Conservation (phyloP, 768 basidiomycete species). For the Mycena metata region DNA sequence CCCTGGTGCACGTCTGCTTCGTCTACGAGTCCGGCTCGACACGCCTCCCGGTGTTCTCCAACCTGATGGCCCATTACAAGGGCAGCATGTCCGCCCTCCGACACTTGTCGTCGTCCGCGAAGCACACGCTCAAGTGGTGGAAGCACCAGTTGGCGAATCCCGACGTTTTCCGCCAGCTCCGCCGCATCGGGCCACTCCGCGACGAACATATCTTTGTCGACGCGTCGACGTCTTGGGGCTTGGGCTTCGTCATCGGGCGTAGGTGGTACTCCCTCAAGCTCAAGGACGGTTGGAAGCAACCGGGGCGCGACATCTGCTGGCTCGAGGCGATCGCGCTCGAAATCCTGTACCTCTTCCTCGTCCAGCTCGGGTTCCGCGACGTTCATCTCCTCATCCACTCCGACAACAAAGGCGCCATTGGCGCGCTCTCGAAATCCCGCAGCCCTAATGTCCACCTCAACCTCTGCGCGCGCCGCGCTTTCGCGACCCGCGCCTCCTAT, state of each 20-base stretch:
- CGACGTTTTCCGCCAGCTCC: constrained; percentile 30
- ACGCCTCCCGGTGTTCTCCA: constrained; percentile 44
- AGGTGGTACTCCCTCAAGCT: not conserved
- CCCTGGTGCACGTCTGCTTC: constrained; percentile 50
- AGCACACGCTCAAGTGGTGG: constrained; percentile 54
- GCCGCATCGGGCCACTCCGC: not conserved
- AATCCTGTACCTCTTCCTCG: not conserved
- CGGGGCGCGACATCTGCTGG: not conserved
- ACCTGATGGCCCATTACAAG: constrained; percentile 42
- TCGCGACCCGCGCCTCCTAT: not conserved
- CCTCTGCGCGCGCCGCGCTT: not conserved
- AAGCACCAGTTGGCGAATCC: not conserved
- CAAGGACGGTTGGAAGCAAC: not conserved
- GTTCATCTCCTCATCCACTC: not conserved
- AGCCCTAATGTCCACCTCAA: not conserved
- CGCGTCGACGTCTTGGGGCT: constrained; percentile 46
- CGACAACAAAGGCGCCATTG: not conserved
- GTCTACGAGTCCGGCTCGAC: constrained; percentile 45
- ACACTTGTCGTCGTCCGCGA: constrained; percentile 40
- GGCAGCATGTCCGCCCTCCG: constrained; percentile 28
- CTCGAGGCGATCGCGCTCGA: not conserved
- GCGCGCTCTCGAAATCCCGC: not conserved
- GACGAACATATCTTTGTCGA: constrained; percentile 49
- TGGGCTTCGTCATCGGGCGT: not conserved
- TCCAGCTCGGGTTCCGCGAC: not conserved